phyloP scores from a whole-genome alignment of 169 alveolate genomes.

The Amoebophrya sp. region DNA sequence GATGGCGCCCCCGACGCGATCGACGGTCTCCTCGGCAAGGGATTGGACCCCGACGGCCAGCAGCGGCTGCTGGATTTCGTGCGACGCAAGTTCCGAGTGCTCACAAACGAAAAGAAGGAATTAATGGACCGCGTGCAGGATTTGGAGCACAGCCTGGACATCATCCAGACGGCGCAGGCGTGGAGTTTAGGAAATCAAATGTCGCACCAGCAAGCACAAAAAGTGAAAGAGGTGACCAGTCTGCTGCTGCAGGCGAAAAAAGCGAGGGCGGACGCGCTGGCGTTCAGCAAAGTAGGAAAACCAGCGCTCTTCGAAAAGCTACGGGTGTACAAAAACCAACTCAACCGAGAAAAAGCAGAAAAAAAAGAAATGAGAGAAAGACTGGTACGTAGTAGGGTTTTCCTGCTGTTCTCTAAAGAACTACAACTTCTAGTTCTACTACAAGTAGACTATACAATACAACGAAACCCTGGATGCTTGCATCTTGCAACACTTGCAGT shows the following conservation, averaged over 20 bases:
- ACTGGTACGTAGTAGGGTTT: neutral
- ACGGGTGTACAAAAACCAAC: neutral
- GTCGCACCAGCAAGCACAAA: neutral
- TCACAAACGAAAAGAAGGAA: neutral
- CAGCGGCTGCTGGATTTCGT: neutral
- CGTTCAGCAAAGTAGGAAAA: neutral
- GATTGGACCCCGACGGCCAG: neutral
- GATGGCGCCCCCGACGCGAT: neutral
- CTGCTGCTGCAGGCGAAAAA: neutral
- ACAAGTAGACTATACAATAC: no score
- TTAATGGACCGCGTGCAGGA: neutral
- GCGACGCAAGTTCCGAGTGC: neutral
- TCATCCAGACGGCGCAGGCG: neutral
- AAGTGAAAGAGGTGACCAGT: neutral
- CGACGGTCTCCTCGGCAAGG: neutral
- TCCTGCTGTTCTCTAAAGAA: neutral
- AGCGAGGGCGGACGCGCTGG: neutral
- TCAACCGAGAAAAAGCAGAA: neutral
- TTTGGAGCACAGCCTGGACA: neutral
- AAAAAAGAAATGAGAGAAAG: neutral
- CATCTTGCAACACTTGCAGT: no score
- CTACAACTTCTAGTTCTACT: no score
- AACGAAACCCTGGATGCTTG: no score
- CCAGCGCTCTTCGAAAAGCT: neutral
- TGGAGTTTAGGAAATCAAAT: neutral